A percentile compares a stretch with the other conserved stretches of the same genome.
Evolutionary conservation across 805 yeast species (phyloP).

Genomic region (Kluyveromyces siamensis): DNA sequence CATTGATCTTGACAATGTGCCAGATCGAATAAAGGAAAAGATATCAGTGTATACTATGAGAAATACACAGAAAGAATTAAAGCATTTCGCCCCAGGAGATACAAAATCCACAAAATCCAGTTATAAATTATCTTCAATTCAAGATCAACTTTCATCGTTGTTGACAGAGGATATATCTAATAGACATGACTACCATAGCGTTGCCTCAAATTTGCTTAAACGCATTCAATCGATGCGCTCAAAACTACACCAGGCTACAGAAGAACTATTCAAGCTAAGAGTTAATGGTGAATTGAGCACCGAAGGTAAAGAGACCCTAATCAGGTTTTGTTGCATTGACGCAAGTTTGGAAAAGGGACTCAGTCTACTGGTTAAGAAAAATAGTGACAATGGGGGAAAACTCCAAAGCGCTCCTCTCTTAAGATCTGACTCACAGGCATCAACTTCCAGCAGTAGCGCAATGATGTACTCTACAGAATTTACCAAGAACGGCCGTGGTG

Average conservation of each 20-base stretch:
- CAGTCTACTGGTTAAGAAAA: conserved; percentile 26
- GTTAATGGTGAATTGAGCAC: conserved; percentile 44
- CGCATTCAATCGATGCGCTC: conserved; percentile 32
- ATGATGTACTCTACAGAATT: conserved; percentile 18
- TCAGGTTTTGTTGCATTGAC: conserved; percentile 63
- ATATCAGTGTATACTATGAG: conserved; percentile 73
- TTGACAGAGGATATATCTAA: conserved; percentile 33
- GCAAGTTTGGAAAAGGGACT: conserved; percentile 55
- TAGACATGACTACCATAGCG: conserved; percentile 18
- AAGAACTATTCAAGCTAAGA: conserved; percentile 52
- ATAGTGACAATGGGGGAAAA: not conserved
- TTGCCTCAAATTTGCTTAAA: conserved; percentile 28
- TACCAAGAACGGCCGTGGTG: conserved; percentile 25
- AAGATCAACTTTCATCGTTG: conserved; percentile 34
- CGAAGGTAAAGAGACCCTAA: conserved; percentile 72
- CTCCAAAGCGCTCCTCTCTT: not conserved
- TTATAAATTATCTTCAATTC: conserved; percentile 50
- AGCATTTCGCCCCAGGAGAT: conserved; percentile 10
- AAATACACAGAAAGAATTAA: conserved; percentile 58
- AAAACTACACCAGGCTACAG: conserved; percentile 39
- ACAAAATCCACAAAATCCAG: conserved; percentile 3
- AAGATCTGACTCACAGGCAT: not conserved
- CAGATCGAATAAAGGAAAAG: conserved; percentile 50
- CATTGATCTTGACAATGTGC: conserved; percentile 49
- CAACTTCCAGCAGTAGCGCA: not conserved